phyloP scores from a whole-genome alignment of 2,329 filamentous ascomycete genomes.

The Aureobasidium melanogenum region DNA sequence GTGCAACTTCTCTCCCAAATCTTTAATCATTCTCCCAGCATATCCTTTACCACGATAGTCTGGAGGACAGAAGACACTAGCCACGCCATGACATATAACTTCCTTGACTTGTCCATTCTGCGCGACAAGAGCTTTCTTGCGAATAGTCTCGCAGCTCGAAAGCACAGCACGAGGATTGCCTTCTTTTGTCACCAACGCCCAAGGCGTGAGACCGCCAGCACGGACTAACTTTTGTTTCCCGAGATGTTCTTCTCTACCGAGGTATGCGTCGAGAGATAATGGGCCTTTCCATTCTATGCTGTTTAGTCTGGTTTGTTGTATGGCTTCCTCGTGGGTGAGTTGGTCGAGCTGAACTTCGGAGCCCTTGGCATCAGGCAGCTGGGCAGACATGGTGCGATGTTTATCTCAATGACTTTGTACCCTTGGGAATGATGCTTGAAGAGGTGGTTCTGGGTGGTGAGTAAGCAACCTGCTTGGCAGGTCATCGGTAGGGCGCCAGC shows the following conservation, averaged over 20 bases:
- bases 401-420: neutral
- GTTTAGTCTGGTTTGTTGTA: conserved; percentile 45
- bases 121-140: conserved; percentile 39
- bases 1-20: conserved; percentile 50
- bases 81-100: conserved; percentile 62
- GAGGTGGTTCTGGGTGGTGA: neutral
- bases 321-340: conserved; percentile 46
- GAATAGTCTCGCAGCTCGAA: conserved; percentile 50
- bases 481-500: neutral
- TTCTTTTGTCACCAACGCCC: conserved; percentile 48
- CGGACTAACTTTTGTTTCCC: conserved; percentile 42
- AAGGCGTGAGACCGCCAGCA: conserved; percentile 48
- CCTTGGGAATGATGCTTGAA: neutral
- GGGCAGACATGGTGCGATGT: neutral
- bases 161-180: conserved; percentile 33
- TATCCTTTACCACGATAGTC: conserved; percentile 64
- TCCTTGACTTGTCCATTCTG: conserved; percentile 42
- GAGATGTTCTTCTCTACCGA: conserved; percentile 48
- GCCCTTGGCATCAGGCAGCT: neutral
- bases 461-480: neutral
- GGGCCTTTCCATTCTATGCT: conserved; percentile 50
- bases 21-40: conserved; percentile 63
- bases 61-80: conserved; percentile 65
- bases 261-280: conserved; percentile 46
- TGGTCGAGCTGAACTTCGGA: conserved; percentile 45